Percentiles rank a stretch among this genome's conserved stretches.
Conservation (phyloP, 768 basidiomycete species). For the Mycena leptocephala region DNA sequence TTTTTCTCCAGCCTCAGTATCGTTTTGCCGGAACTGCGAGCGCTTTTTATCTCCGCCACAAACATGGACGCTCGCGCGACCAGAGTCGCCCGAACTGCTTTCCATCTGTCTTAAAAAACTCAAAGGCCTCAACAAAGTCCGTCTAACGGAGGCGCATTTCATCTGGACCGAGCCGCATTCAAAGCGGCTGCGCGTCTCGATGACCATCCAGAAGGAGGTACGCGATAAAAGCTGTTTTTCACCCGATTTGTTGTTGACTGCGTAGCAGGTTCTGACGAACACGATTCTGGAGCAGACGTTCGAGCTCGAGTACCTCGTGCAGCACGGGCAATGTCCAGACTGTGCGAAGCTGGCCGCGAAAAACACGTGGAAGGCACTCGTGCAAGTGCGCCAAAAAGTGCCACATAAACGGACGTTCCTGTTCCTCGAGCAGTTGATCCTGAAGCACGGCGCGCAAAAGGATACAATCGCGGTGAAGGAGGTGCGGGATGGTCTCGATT, state of each 20-base stretch:
- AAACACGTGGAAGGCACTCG: conserved; percentile 98
- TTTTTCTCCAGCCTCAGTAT: conserved; percentile 78
- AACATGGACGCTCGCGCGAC: conserved; percentile 88
- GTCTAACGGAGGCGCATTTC: conserved; percentile 97
- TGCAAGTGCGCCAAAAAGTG: conserved; percentile 99
- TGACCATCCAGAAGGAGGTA: conserved; percentile 99
- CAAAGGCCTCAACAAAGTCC: conserved; percentile 94
- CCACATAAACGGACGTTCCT: conserved; percentile 98
- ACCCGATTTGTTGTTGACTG: not conserved
- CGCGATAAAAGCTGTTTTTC: conserved; percentile 30
- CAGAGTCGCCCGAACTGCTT: conserved; percentile 94
- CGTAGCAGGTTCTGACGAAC: conserved; percentile 89
- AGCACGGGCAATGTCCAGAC: conserved; percentile 95
- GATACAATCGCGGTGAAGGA: conserved; percentile 96
- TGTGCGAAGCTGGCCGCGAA: conserved; percentile 96
- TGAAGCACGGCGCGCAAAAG: conserved; percentile 97
- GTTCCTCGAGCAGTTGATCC: conserved; percentile 96
- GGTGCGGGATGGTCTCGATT: conserved; percentile 95
- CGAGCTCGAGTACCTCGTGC: conserved; percentile 95
- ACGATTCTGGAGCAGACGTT: conserved; percentile 98
- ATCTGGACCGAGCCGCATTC: conserved; percentile 99
- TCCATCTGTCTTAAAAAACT: conserved; percentile 96
- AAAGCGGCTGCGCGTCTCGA: conserved; percentile 90
- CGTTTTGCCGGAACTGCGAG: conserved; percentile 97
- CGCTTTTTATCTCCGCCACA: conserved; percentile 94